phyloP scores from a whole-genome alignment of 164 flowering plant genomes.

The Berberis thunbergii region DNA sequence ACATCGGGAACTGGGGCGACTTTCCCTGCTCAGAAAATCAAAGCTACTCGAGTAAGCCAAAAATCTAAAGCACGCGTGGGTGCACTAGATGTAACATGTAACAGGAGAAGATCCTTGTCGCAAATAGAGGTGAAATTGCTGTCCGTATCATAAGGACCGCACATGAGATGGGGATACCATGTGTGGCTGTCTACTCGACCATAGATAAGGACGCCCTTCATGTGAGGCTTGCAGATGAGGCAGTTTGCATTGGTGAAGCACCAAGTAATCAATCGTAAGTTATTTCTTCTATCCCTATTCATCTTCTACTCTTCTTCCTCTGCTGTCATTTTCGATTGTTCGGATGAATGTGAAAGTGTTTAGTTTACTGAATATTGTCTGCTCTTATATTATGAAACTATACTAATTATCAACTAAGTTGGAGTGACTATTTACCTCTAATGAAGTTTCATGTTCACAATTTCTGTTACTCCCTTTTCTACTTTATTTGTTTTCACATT shows the following conservation, averaged over 20 bases:
- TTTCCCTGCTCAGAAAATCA: slow-evolving; percentile 43
- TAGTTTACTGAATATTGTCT: background rate
- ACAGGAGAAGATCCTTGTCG: slow-evolving; percentile 78
- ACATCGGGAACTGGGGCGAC: slow-evolving; percentile 41
- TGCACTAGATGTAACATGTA: slow-evolving; percentile 54
- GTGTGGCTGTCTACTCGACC: slow-evolving; percentile 96
- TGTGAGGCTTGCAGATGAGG: slow-evolving; percentile 93
- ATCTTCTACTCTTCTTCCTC: background rate
- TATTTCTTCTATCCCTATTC: slow-evolving; percentile 2
- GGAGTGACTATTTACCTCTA: too few species aligned
- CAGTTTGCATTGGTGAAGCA: slow-evolving; percentile 99
- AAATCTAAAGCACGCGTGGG: slow-evolving; percentile 47
- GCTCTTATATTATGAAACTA: too few species aligned
- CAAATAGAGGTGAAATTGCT: slow-evolving; percentile 99
- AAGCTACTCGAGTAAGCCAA: slow-evolving; percentile 21
- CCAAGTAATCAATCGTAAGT: slow-evolving; percentile 96
- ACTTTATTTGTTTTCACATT: too few species aligned
- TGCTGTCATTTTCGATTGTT: background rate
- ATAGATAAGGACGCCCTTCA: slow-evolving; percentile 98
- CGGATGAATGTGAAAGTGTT: background rate
- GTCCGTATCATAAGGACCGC: slow-evolving; percentile 95
- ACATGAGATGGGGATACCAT: slow-evolving; percentile 94
- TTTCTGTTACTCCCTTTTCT: too few species aligned
- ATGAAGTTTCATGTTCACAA: too few species aligned
- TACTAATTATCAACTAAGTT: too few species aligned